Evolutionary conservation across 257 asterid genomes (phyloP).

Genomic region (Phtheirospermum japonicum): DNA sequence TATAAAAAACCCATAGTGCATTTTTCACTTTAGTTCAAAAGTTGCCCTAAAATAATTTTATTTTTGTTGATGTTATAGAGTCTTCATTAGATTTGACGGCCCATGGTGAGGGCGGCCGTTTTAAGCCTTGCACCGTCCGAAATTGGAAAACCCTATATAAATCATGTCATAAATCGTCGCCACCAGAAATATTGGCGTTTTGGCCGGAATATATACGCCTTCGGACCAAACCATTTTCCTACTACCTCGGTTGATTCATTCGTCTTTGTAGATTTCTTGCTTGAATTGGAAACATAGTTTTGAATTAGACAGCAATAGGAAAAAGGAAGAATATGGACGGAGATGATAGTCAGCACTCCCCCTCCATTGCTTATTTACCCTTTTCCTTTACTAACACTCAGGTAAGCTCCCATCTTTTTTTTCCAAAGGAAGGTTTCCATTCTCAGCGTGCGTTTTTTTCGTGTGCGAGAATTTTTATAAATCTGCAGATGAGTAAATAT

Average conservation of each 20-base stretch:
- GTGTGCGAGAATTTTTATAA: neutral
- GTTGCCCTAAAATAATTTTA: no score
- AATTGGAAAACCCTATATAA: slow-evolving; percentile 28
- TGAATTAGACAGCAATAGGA: slow-evolving; percentile 44
- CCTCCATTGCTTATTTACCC: slow-evolving; percentile 78
- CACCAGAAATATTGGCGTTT: slow-evolving; percentile 25
- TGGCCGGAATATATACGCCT: slow-evolving; percentile 26
- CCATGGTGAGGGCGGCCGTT: neutral
- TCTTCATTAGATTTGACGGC: neutral
- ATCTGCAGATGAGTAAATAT: neutral
- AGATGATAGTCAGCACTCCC: slow-evolving; percentile 55
- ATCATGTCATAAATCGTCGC: slow-evolving; percentile 16
- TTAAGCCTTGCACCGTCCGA: neutral
- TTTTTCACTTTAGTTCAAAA: no score
- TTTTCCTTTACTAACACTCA: slow-evolving; percentile 61
- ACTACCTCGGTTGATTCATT: neutral
- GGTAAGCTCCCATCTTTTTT: slow-evolving; percentile 41
- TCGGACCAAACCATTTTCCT: neutral
- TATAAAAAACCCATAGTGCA: no score
- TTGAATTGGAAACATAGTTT: neutral
- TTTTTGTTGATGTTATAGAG: no score
- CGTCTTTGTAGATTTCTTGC: neutral
- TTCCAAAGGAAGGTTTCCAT: no score
- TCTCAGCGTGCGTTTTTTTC: neutral
- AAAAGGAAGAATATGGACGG: slow-evolving; percentile 48